Base-by-base conservation (phyloP, 768 basidiomycete genomes). In the Mycena galopus region DNA sequence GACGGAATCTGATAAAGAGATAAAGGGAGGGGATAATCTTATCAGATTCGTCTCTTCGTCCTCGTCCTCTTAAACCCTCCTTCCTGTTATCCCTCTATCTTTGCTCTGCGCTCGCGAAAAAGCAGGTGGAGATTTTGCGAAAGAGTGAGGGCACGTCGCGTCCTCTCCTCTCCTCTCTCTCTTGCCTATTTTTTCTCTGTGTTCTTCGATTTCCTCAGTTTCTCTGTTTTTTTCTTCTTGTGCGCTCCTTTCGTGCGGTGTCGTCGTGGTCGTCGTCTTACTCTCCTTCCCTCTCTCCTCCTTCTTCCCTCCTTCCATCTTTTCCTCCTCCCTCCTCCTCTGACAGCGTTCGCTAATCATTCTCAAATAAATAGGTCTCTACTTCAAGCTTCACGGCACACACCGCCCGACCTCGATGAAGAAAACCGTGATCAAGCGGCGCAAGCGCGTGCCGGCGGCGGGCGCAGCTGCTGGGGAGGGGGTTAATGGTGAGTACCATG, bases 331-430 rank as follows among this genome's bases (percentile, higher is more conserved):
- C 25, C 23, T 6, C 25, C 39, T 55, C 6, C 25, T 55, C 33
- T 9, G 56, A 47, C 55, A 58, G 63, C 58, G 27, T 57, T 17
- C 42, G 37, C 63, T 57, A 39, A 65, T 51, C 62, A 63, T 53
- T 62, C 50, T 25, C n/a, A 42, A 62, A 39, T 14, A 25, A 70
- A 64, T 78, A 98, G 97, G 97, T 67, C 89, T 99, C 11, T 99
- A 99, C 85, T 98, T 96, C 88, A 99, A 99, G 84, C 89, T 99
- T 16, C 98, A 99, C 85, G 96, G 96, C 58, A 95, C 95, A 2
- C 96, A 98, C 78, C 91, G 98, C 42, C 98, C 98, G 44, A 97
- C 96, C 75, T 95, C 96, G 73, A 97, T 99, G 96, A 99, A 98
- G 84, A 98, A 99, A 87, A 94, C 95, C 5, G 96, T 98, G 76